Conservation (phyloP, 352 stramenopile species). For the Phytophthora aleatoria region DNA sequence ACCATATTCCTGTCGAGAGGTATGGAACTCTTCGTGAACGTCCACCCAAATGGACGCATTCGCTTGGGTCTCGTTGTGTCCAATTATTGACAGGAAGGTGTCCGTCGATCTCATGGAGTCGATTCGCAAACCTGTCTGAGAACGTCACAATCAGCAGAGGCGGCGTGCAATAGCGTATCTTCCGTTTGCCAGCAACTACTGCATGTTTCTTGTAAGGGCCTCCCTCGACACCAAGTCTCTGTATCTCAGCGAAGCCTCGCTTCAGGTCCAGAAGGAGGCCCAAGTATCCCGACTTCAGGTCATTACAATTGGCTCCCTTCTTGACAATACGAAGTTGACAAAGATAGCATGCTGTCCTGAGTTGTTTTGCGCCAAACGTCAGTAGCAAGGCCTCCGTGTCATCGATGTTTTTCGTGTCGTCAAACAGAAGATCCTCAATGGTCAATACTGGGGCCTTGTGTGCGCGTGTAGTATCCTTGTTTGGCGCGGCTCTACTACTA, state of each 20-base stretch:
- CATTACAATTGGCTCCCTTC: slow-evolving; percentile 2
- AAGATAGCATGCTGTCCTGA: slow-evolving; percentile 3
- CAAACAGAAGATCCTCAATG: neutral
- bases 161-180: neutral
- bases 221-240: neutral
- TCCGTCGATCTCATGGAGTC: neutral
- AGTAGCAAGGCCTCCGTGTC: neutral
- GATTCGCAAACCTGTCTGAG: neutral
- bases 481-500: too few species aligned
- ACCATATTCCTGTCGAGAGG: too few species aligned
- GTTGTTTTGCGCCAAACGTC: slow-evolving; percentile 2
- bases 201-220: neutral
- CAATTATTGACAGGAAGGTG: neutral
- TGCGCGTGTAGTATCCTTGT: too few species aligned
- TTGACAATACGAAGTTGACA: slow-evolving; percentile 13
- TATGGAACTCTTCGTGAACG: neutral
- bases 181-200: neutral
- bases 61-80: neutral
- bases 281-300: slow-evolving; percentile 9
- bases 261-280: slow-evolving; percentile 7
- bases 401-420: neutral
- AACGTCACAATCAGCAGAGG: slow-evolving; percentile 11
- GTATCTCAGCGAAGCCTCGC: slow-evolving; percentile 2
- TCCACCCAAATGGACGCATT: neutral
- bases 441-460: neutral